phyloP scores from a whole-genome alignment of 2,329 filamentous ascomycete species.

The Aspergillus tamarii region DNA sequence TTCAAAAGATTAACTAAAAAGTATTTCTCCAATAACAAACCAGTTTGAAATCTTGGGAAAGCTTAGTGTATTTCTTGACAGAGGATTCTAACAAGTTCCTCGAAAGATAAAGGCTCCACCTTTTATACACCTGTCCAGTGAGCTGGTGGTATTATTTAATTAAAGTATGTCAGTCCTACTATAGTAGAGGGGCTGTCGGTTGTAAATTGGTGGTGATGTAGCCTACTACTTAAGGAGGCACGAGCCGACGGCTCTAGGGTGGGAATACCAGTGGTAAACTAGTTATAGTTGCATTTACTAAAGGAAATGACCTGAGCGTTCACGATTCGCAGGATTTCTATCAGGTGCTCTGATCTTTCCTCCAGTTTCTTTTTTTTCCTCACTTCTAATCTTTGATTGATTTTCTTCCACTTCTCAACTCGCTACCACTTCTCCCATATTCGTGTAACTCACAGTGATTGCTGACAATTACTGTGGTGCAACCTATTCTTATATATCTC shows the following conservation, averaged over 20 bases:
- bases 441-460: background rate
- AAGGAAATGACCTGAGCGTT: background rate
- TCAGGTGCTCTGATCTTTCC: conserved; percentile 3
- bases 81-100: background rate
- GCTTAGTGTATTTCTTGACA: conserved; percentile 1
- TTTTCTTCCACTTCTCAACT: background rate
- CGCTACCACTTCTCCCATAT: background rate
- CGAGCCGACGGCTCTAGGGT: background rate
- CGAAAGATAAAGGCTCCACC: conserved; percentile 1
- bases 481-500: background rate
- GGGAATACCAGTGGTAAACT: background rate
- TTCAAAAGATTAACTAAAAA: background rate
- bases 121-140: background rate
- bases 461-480: background rate
- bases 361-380: background rate
- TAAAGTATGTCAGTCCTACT: background rate
- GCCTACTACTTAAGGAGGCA: background rate
- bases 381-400: background rate
- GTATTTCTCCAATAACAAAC: background rate
- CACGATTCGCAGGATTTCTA: background rate
- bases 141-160: background rate
- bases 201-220: background rate
- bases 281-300: conserved; percentile 4
- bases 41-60: background rate
- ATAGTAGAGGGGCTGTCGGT: background rate